These are phyloP conservation scores for Mycena sp. DNA, from an alignment of 1,284 basidiomycete genomes.

Conservation along the genomic window DNA sequence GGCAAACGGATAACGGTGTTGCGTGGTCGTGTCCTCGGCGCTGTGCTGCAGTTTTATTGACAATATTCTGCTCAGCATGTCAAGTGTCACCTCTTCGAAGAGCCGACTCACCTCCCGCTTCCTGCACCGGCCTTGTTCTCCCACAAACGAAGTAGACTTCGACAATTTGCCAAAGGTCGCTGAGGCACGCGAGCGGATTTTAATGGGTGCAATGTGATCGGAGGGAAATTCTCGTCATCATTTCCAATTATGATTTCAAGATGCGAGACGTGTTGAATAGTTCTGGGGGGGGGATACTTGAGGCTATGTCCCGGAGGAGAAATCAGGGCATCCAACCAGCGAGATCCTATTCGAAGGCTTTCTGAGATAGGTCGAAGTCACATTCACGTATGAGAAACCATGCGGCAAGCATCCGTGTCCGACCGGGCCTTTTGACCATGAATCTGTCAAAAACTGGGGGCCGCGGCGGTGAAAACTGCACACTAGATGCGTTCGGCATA, in stretches of 20 bases:
- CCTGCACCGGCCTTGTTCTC: conserved; percentile 13
- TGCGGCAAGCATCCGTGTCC: no score
- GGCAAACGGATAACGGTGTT: conserved; percentile 19
- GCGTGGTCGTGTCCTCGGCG: conserved; percentile 15
- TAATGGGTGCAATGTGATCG: conserved; percentile 17
- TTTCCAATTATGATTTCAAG: conserved; percentile 16
- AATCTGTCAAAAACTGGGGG: no score
- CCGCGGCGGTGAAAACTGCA: no score
- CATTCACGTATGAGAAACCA: no score
- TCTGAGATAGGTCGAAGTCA: conserved; percentile 5
- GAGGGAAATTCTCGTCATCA: conserved; percentile 16
- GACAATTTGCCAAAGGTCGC: conserved; percentile 18
- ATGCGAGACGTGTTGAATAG: conserved; percentile 9
- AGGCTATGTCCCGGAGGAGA: conserved; percentile 7
- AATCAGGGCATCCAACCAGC: conserved; percentile 23
- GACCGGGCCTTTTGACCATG: no score
- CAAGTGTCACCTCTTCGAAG: conserved; percentile 7
- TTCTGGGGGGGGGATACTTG: background rate
- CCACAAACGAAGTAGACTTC: conserved; percentile 24
- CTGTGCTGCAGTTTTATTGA: background rate
- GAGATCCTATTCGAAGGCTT: conserved; percentile 19
- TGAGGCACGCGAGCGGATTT: background rate
- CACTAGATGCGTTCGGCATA: no score
- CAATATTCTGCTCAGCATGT: no score
- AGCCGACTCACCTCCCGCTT: conserved; percentile 15